phyloP scores from a whole-genome alignment of 768 basidiomycete genomes.

The Cyclocybe cylindracea region DNA sequence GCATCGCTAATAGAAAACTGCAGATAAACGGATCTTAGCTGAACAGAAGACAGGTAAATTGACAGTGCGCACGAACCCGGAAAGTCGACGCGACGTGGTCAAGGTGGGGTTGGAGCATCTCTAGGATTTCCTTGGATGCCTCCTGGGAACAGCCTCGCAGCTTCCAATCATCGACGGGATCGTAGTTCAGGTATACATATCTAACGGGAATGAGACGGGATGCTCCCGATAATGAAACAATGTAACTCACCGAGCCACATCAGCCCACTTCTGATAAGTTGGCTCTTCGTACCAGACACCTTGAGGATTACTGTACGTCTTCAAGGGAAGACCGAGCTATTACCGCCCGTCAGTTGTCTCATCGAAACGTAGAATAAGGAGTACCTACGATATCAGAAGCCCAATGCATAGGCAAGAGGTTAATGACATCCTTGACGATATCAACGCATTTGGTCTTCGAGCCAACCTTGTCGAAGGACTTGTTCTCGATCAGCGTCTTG shows the following conservation, averaged over 20 bases:
- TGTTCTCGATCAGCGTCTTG: conserved; percentile 31
- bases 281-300: conserved; percentile 41
- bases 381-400: conserved; percentile 55
- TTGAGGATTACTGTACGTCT: conserved; percentile 26
- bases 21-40: background rate
- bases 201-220: conserved; percentile 20
- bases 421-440: conserved; percentile 68
- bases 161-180: conserved; percentile 47
- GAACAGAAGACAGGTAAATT: background rate
- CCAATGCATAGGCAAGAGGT: conserved; percentile 63
- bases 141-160: conserved; percentile 39
- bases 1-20: conserved; percentile 12
- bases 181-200: conserved; percentile 47
- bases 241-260: conserved; percentile 47
- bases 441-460: conserved; percentile 43
- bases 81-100: conserved; percentile 24
- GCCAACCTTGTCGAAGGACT: conserved; percentile 32
- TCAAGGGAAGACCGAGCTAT: conserved; percentile 48
- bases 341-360: conserved; percentile 4
- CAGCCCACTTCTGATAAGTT: conserved; percentile 42
- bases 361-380: background rate
- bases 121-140: conserved; percentile 29
- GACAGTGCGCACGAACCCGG: conserved; percentile 1
- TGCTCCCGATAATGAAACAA: background rate
- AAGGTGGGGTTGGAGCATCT: conserved; percentile 30